These are phyloP conservation scores for Rosa rugosa DNA, from an alignment of 306 rosid species.

Conservation along the genomic window DNA sequence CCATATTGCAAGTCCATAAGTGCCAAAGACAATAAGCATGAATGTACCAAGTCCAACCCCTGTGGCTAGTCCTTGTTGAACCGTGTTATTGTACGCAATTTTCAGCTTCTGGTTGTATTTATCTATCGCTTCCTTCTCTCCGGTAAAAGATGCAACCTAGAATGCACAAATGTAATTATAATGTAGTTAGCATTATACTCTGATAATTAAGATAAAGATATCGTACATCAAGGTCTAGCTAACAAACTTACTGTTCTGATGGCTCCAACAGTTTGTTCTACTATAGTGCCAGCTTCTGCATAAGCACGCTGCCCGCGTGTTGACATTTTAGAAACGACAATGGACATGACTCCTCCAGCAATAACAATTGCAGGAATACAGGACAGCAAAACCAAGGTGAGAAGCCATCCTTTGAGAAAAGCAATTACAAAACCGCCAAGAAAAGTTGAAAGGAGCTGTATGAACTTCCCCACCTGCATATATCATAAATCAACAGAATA, in stretches of 20 bases:
- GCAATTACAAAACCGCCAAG: constrained; percentile 70
- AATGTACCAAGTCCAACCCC: constrained; percentile 69
- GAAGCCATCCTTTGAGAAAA: constrained; percentile 68
- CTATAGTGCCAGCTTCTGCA: constrained; percentile 83
- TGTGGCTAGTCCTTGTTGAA: constrained; percentile 65
- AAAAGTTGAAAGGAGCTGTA: constrained; percentile 69
- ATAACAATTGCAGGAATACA: constrained; percentile 58
- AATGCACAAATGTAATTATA: background rate
- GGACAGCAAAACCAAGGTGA: constrained; percentile 57
- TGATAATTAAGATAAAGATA: no score
- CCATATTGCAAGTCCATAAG: constrained; percentile 85
- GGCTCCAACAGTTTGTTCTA: constrained; percentile 79
- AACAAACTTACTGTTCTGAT: constrained; percentile 70
- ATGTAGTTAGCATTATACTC: no score
- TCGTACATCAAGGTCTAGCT: background rate
- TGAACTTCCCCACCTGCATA: constrained; percentile 78
- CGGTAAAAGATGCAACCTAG: constrained; percentile 90
- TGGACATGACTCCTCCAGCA: constrained; percentile 49
- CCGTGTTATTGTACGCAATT: constrained; percentile 50
- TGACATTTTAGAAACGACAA: constrained; percentile 55
- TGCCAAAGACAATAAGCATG: constrained; percentile 44
- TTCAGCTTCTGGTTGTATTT: constrained; percentile 58
- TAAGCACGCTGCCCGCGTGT: constrained; percentile 83
- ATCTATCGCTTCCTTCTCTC: constrained; percentile 74
- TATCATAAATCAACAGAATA: constrained; percentile 7